Conservation (phyloP, 768 basidiomycete genomes). For the Galerina marginata region DNA sequence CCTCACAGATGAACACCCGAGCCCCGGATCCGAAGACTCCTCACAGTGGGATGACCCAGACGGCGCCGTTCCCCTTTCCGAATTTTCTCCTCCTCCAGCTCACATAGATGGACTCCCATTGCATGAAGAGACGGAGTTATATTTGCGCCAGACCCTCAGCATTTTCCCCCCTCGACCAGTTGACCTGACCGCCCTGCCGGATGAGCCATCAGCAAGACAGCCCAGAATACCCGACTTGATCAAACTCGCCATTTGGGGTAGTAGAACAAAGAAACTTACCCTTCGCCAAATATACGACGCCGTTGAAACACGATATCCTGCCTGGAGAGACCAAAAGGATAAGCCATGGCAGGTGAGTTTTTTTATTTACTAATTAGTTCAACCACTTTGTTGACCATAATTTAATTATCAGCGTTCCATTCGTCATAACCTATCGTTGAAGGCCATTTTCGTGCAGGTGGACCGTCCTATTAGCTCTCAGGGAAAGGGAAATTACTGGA, state of each 20-base stretch:
- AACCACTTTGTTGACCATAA: neutral
- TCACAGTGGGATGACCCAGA: neutral
- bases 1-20: too few relatives aligned
- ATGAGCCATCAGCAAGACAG: neutral
- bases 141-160: constrained; percentile 17
- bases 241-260: constrained; percentile 23
- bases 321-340: neutral
- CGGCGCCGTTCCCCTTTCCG: neutral
- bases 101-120: constrained; percentile 3
- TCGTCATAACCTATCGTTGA: constrained; percentile 12
- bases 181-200: constrained; percentile 20
- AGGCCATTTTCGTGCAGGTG: neutral
- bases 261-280: constrained; percentile 11
- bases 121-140: constrained; percentile 23
- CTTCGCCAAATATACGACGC: constrained; percentile 17
- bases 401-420: constrained; percentile 2
- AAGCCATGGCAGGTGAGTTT: constrained; percentile 19
- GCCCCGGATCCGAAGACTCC: too few relatives aligned
- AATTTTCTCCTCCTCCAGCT: neutral
- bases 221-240: constrained; percentile 15
- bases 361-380: neutral
- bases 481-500: constrained; percentile 9
- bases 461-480: neutral
- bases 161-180: constrained; percentile 17
- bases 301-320: constrained; percentile 16